Percentiles rank a stretch among this genome's conserved stretches.
phyloP scores from a whole-genome alignment of 192 early-diverging fungal genomes.

The Chytriomyces sp. region DNA sequence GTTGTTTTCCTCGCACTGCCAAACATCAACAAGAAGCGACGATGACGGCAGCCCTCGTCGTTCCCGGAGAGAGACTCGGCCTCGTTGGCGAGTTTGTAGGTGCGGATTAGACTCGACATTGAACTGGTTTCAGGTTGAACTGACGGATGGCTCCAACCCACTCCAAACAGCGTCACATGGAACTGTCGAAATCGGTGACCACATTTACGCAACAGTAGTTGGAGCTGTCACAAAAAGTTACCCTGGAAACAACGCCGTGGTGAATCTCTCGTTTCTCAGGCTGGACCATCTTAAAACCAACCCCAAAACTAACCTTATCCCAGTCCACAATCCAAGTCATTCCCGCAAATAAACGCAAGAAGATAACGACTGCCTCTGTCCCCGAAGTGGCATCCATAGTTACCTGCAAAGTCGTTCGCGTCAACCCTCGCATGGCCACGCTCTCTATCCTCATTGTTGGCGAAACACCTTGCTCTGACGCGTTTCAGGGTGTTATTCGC shows the following conservation, averaged over 20 bases:
- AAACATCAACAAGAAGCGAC: slow-evolving; percentile 9
- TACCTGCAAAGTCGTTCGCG: slow-evolving; percentile 84
- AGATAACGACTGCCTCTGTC: slow-evolving; percentile 33
- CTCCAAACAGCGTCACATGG: slow-evolving; percentile 24
- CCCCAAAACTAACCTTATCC: too few species aligned
- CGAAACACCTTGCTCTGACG: slow-evolving; percentile 55
- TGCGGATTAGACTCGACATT: too few species aligned
- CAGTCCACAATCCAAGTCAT: slow-evolving; percentile 29
- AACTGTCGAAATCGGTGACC: slow-evolving; percentile 8
- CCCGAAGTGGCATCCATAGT: slow-evolving; percentile 66
- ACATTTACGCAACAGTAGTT: background rate
- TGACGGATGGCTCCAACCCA: too few species aligned
- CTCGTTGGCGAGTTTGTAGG: slow-evolving; percentile 62
- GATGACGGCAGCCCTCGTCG: slow-evolving; percentile 44
- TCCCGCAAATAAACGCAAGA: slow-evolving; percentile 7
- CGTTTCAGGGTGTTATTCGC: slow-evolving; percentile 83
- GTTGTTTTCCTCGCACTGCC: slow-evolving; percentile 7
- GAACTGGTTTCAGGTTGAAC: background rate
- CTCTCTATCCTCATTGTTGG: slow-evolving; percentile 92
- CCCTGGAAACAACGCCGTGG: too few species aligned
- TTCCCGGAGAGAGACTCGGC: slow-evolving; percentile 79
- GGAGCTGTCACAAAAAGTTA: slow-evolving; percentile 7
- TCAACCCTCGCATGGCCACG: slow-evolving; percentile 83
- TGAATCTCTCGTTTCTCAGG: too few species aligned
- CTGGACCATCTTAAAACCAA: too few species aligned